Percentiles rank a stretch among this genome's conserved stretches.
phyloP scores from a whole-genome alignment of 1,284 basidiomycete genomes.

The Dichomitus squalens region DNA sequence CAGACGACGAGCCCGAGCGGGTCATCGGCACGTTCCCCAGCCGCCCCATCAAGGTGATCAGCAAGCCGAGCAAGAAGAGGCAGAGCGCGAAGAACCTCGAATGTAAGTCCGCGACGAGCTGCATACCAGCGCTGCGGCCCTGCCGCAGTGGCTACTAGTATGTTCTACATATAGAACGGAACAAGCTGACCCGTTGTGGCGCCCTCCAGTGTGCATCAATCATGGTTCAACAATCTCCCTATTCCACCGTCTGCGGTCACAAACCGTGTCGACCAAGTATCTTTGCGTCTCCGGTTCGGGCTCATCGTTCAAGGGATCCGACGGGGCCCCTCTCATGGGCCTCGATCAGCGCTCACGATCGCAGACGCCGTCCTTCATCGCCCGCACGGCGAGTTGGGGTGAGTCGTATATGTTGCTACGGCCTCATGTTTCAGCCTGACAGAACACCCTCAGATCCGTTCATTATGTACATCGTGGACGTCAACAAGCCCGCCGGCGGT shows the following conservation, averaged over 20 bases:
- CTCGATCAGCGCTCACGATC: conserved; percentile 73
- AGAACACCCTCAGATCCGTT: conserved; percentile 73
- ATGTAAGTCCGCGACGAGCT: conserved; percentile 54
- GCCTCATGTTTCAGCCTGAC: conserved; percentile 18
- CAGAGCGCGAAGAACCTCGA: conserved; percentile 93
- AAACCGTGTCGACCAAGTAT: conserved; percentile 94
- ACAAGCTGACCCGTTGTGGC: not conserved
- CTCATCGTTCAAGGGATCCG: conserved; percentile 88
- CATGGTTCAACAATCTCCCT: conserved; percentile 95
- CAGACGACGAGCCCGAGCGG: conserved; percentile 76
- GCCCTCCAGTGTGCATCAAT: conserved; percentile 81
- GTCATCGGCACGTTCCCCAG: conserved; percentile 87
- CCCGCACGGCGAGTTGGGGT: conserved; percentile 85
- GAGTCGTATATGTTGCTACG: conserved; percentile 29
- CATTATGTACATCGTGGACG: conserved; percentile 93
- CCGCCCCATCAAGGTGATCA: conserved; percentile 95
- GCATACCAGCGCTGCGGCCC: conserved; percentile 6
- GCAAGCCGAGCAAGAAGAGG: conserved; percentile 95
- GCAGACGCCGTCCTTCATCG: conserved; percentile 81
- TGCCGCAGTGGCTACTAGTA: conserved; percentile 16
- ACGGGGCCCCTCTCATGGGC: conserved; percentile 83
- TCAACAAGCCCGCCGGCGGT: conserved; percentile 75
- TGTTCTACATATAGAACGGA: not conserved
- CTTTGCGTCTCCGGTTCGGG: conserved; percentile 92
- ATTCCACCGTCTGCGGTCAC: conserved; percentile 92